These are phyloP conservation scores for Phytophthora macrochlamydospora DNA, from an alignment of 352 stramenopile species.

Conservation along the genomic window DNA sequence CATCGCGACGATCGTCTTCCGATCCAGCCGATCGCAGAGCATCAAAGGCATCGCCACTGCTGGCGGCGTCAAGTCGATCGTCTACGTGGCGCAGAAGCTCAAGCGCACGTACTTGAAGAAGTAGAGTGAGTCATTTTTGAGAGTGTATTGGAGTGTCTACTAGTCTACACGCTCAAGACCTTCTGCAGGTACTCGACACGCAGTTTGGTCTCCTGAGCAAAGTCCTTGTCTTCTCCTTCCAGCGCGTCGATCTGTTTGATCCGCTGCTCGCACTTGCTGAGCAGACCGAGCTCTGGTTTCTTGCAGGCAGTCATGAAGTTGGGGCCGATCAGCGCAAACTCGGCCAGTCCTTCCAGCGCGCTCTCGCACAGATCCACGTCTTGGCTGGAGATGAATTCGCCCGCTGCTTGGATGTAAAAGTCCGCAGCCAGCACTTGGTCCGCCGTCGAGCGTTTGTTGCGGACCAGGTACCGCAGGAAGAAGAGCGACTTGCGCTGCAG, in stretches of 20 bases:
- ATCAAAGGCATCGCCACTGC: conserved; percentile 90
- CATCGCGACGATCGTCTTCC: conserved; percentile 72
- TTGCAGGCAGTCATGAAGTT: conserved; percentile 69
- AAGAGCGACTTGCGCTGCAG: conserved; percentile 87
- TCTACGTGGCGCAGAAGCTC: conserved; percentile 86
- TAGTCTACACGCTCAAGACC: conserved; percentile 35
- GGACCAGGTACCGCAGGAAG: conserved; percentile 81
- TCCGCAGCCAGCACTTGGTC: conserved; percentile 46
- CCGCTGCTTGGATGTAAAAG: conserved; percentile 55
- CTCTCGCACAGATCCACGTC: conserved; percentile 85
- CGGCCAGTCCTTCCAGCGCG: conserved; percentile 67
- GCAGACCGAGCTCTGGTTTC: conserved; percentile 46
- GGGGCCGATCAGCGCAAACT: conserved; percentile 67
- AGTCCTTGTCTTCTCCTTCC: conserved; percentile 72
- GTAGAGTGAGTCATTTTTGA: conserved; percentile 2
- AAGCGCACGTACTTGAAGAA: conserved; percentile 82
- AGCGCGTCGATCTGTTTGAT: conserved; percentile 70
- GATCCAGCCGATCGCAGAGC: conserved; percentile 88
- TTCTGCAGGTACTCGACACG: conserved; percentile 60
- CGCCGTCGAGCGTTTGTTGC: conserved; percentile 58
- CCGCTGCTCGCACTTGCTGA: conserved; percentile 52
- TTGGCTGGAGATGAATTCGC: conserved; percentile 60
- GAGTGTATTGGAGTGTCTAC: no score
- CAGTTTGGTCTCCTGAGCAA: conserved; percentile 62
- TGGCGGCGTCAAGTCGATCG: conserved; percentile 76